phyloP scores from a whole-genome alignment of 2,329 filamentous ascomycete genomes.

The Exophiala mesophila region DNA sequence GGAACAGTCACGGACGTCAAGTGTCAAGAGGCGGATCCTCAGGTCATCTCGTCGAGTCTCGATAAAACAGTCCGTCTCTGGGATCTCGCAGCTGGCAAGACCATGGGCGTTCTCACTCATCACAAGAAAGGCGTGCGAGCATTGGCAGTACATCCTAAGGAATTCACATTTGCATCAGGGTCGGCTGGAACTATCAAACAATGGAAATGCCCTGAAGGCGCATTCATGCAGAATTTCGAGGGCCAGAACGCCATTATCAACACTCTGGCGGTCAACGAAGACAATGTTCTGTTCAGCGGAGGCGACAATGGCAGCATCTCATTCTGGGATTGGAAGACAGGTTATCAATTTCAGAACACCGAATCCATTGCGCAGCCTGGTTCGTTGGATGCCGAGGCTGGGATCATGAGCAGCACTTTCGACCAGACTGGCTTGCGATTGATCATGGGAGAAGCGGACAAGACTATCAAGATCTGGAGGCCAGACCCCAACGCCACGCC shows the following conservation, averaged over 20 bases:
- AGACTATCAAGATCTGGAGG: slow-evolving; percentile 98
- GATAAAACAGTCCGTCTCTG: slow-evolving; percentile 88
- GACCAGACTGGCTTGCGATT: slow-evolving; percentile 82
- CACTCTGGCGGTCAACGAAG: slow-evolving; percentile 84
- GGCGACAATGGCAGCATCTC: slow-evolving; percentile 93
- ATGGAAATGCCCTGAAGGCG: slow-evolving; percentile 97
- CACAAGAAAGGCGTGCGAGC: slow-evolving; percentile 96
- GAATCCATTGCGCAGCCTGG: slow-evolving; percentile 93
- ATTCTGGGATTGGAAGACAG: slow-evolving; percentile 99
- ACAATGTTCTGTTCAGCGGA: slow-evolving; percentile 91
- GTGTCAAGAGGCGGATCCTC: slow-evolving; percentile 93
- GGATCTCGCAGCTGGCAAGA: slow-evolving; percentile 94
- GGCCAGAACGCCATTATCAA: slow-evolving; percentile 97
- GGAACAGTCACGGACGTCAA: slow-evolving; percentile 83
- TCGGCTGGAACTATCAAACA: slow-evolving; percentile 96
- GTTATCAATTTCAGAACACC: slow-evolving; percentile 81
- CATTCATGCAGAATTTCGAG: slow-evolving; percentile 99
- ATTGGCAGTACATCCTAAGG: slow-evolving; percentile 76
- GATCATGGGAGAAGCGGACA: slow-evolving; percentile 93
- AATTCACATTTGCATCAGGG: slow-evolving; percentile 93
- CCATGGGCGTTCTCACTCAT: slow-evolving; percentile 91
- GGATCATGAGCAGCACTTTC: slow-evolving; percentile 90
- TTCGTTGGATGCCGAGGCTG: slow-evolving; percentile 86
- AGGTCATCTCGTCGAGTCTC: slow-evolving; percentile 88
- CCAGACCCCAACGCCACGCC: slow-evolving; percentile 85